phyloP scores from a whole-genome alignment of 2,329 filamentous ascomycete species.

The Zarea fungicola region DNA sequence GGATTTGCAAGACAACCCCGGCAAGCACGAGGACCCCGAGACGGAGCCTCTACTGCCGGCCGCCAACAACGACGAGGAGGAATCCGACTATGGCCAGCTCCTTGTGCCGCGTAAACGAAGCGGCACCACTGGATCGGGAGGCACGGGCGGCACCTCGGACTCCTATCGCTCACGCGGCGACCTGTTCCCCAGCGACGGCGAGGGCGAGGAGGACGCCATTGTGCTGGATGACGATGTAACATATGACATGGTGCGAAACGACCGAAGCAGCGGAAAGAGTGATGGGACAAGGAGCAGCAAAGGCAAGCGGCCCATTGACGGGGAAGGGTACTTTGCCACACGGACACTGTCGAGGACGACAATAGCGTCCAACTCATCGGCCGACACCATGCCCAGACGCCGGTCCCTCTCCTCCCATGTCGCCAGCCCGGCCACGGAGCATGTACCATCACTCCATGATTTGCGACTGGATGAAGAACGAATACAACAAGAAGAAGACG shows the following conservation, averaged over 20 bases:
- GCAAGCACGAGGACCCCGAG: slow-evolving; percentile 49
- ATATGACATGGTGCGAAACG: slow-evolving; percentile 70
- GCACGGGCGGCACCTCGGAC: slow-evolving; percentile 77
- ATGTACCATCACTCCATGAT: slow-evolving; percentile 44
- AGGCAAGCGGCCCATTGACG: slow-evolving; percentile 44
- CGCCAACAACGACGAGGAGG: slow-evolving; percentile 27
- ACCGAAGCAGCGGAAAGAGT: slow-evolving; percentile 55
- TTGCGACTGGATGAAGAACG: slow-evolving; percentile 49
- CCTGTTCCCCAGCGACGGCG: slow-evolving; percentile 79
- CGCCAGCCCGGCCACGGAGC: slow-evolving; percentile 31
- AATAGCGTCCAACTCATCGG: slow-evolving; percentile 39
- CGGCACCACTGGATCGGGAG: slow-evolving; percentile 71
- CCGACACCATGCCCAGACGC: slow-evolving; percentile 24
- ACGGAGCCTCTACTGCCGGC: slow-evolving; percentile 68
- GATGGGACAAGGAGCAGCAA: slow-evolving; percentile 57
- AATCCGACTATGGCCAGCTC: slow-evolving; percentile 25
- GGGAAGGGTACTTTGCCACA: slow-evolving; percentile 30
- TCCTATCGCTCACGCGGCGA: slow-evolving; percentile 85
- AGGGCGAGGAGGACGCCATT: slow-evolving; percentile 89
- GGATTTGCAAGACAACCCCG: slow-evolving; percentile 82
- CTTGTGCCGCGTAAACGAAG: slow-evolving; percentile 54
- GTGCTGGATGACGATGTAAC: slow-evolving; percentile 90
- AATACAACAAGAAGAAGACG: slow-evolving; percentile 47
- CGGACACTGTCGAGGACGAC: slow-evolving; percentile 57
- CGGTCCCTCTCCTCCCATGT: slow-evolving; percentile 26